Base-by-base conservation (phyloP, 2,329 filamentous ascomycete genomes). In the Celoporthe dispersa region DNA sequence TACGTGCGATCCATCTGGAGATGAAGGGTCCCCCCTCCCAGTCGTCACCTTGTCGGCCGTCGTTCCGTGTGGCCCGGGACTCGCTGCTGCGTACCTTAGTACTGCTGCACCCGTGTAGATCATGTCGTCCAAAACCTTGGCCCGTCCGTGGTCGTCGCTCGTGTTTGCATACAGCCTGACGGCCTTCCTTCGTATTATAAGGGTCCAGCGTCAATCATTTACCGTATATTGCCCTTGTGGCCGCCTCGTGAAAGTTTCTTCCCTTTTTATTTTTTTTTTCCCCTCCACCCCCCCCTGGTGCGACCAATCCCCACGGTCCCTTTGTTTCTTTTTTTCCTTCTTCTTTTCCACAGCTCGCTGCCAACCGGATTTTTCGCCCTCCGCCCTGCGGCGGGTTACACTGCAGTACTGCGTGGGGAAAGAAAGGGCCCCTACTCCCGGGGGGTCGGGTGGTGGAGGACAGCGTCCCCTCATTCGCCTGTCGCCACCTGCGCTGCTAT, bases 401-500 rank as follows among this genome's bases (percentile, higher is more conserved):
- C 44, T 48, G 44, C 44, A 48, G 4, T 31, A 28, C 12, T 16
- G 25, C 12, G 12, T 16, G 25, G 5, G 25, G 25, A 25, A 25
- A 53, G 11, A 37, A 37, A 19, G 19, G 44, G 19, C 44, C 22
- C 44, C 19, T 48, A n/a, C 44, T n/a, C 2, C 44, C 19, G 19
- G 14, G 5, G 16, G 6, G 8, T 48, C 6, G 7, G 16, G 19
- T 48, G 44, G 44, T 48, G 44, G 19, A 8, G 44, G 44, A 19
- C 1, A 31, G 57, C 19, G 31, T 37, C 33, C 33, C 31, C 57
- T 33, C 57, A 60, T 60, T 37, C 33, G 31, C 19, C 22, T 16
- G 31, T 37, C 33, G 57, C 57, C 57, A 37, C 57, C 22, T 60
- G 33, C 53, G 25, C 31, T 31, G n/a, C 53, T 57, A 57, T 57